Percentiles rank a stretch among this genome's conserved stretches.
Conservation (phyloP, 345 rosid genomes). For the Durio zibethinus region DNA sequence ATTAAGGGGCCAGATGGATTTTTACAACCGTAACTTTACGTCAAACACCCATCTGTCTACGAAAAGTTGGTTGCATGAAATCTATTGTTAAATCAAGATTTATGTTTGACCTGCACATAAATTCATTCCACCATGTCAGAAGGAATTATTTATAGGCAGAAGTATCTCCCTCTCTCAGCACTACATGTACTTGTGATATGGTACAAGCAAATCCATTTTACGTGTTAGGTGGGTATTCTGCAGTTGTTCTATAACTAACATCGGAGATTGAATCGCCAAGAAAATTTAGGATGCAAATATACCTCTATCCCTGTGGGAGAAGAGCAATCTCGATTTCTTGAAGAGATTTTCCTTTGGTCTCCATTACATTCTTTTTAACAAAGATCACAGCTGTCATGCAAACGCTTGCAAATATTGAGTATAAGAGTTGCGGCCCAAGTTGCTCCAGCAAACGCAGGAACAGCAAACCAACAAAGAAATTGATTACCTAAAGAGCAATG, state of each 20-base stretch:
- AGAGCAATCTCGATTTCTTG: slow-evolving; percentile 98
- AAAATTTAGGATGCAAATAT: not conserved
- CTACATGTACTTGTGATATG: not conserved
- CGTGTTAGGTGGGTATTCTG: not conserved
- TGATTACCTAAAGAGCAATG: slow-evolving; percentile 57
- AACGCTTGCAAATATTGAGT: slow-evolving; percentile 69
- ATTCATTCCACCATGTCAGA: not conserved
- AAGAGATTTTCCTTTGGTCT: slow-evolving; percentile 96
- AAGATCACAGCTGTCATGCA: slow-evolving; percentile 82
- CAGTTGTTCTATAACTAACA: not conserved
- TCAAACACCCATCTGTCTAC: not conserved
- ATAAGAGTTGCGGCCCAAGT: slow-evolving; percentile 76
- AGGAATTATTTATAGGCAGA: no score
- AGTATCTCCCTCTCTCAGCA: not conserved
- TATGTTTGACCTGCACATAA: not conserved
- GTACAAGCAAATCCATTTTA: not conserved
- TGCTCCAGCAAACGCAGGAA: slow-evolving; percentile 79
- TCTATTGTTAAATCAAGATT: not conserved
- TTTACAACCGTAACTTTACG: not conserved
- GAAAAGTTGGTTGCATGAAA: not conserved
- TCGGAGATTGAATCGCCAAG: not conserved
- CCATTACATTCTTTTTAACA: slow-evolving; percentile 77
- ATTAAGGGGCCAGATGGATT: not conserved
- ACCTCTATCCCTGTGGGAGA: slow-evolving; percentile 48
- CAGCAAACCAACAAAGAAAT: slow-evolving; percentile 92